Conservation (phyloP, 371 early-diverging fungal genomes). For the Hamiltosporidium magnivora region DNA sequence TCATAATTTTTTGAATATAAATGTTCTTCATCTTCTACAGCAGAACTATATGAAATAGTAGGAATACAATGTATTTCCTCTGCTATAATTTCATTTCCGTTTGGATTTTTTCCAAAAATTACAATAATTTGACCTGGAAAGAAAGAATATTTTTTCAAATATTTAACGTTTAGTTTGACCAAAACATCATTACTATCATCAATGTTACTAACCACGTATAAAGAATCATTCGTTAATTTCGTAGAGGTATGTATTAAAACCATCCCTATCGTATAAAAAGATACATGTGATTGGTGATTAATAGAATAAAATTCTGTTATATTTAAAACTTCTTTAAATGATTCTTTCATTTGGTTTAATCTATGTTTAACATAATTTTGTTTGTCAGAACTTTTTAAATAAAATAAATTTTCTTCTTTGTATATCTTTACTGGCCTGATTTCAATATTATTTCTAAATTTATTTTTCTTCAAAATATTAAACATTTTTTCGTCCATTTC, state of each 20-base stretch:
- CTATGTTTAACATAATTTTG: constrained; percentile 18
- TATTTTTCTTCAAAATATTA: no score
- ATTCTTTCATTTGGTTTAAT: constrained; percentile 9
- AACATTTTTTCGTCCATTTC: no score
- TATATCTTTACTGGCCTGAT: neutral
- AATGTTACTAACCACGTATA: constrained; percentile 14
- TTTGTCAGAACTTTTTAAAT: constrained; percentile 20
- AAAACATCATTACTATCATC: constrained; percentile 21
- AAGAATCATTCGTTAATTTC: constrained; percentile 4
- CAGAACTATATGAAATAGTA: constrained; percentile 10
- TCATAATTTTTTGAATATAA: neutral
- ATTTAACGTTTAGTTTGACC: constrained; percentile 24
- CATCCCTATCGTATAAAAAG: constrained; percentile 29
- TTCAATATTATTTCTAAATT: neutral
- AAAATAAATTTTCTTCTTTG: constrained; percentile 17
- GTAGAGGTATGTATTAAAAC: constrained; percentile 10
- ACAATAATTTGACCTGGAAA: constrained; percentile 40
- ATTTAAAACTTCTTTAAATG: constrained; percentile 20
- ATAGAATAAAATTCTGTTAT: constrained; percentile 21
- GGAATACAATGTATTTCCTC: constrained; percentile 21
- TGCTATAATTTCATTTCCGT: constrained; percentile 29
- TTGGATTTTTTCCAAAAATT: constrained; percentile 30
- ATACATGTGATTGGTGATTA: constrained; percentile 2
- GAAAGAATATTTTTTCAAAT: constrained; percentile 22
- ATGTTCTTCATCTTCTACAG: neutral